Percentiles rank a stretch among this genome's conserved stretches.
Evolutionary conservation across 2,329 filamentous ascomycete species (phyloP).

Genomic region (Curvularia sp.): DNA sequence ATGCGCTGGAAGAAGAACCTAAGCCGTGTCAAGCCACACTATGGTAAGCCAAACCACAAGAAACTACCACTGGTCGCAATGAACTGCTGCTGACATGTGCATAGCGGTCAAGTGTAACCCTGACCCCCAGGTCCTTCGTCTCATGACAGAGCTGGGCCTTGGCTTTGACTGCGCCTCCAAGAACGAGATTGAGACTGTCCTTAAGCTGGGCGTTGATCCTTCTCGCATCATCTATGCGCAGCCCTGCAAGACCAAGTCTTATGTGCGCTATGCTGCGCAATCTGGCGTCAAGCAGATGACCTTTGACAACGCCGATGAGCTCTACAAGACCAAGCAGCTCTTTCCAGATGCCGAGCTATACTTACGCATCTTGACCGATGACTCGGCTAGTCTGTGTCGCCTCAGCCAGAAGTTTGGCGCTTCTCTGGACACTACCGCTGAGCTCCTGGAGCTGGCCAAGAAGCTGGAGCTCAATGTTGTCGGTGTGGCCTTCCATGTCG

Average conservation of each 20-base stretch:
- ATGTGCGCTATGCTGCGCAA: slow-evolving; percentile 86
- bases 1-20: slow-evolving; percentile 97
- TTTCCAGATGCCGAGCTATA: slow-evolving; percentile 90
- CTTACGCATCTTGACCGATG: slow-evolving; percentile 93
- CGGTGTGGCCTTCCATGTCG: slow-evolving; percentile 97
- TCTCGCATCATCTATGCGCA: slow-evolving; percentile 98
- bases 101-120: slow-evolving; percentile 98
- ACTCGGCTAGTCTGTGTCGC: slow-evolving; percentile 91
- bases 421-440: slow-evolving; percentile 78
- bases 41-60: slow-evolving; percentile 66
- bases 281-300: slow-evolving; percentile 96
- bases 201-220: slow-evolving; percentile 81
- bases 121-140: slow-evolving; percentile 84
- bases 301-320: slow-evolving; percentile 97
- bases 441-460: slow-evolving; percentile 80
- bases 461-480: slow-evolving; percentile 87
- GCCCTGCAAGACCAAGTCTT: slow-evolving; percentile 99
- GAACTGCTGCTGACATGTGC: slow-evolving; percentile 31
- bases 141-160: slow-evolving; percentile 86
- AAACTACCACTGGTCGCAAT: too few species aligned
- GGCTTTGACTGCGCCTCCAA: slow-evolving; percentile 99
- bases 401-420: slow-evolving; percentile 98
- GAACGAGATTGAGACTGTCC: slow-evolving; percentile 91
- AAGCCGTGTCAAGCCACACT: slow-evolving; percentile 92
- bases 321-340: slow-evolving; percentile 95